Evolutionary conservation across 768 basidiomycete species (phyloP).

Genomic region (Mycena sanguinolenta): DNA sequence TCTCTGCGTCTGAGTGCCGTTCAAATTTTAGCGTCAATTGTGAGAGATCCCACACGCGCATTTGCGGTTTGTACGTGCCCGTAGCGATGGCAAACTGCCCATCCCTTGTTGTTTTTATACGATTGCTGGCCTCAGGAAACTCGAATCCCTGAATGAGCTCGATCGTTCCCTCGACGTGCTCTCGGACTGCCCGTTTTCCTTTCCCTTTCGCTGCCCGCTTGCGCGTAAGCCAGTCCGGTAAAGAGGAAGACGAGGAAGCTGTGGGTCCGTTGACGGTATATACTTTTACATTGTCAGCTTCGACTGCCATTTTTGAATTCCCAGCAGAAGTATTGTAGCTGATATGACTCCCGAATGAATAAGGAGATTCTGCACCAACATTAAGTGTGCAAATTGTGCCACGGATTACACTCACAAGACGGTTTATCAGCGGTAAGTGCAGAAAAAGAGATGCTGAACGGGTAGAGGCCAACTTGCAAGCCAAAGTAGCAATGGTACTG

Average conservation of each 20-base stretch:
- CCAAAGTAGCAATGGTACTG: too few species aligned
- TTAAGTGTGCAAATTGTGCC: too few species aligned
- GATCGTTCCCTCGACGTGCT: slow-evolving; percentile 86
- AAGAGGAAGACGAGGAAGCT: slow-evolving; percentile 87
- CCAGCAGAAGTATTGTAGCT: background rate
- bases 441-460: background rate
- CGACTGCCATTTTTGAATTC: slow-evolving; percentile 44
- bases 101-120: slow-evolving; percentile 90
- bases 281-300: slow-evolving; percentile 74
- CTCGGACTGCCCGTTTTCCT: slow-evolving; percentile 74
- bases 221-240: slow-evolving; percentile 94
- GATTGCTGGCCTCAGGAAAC: slow-evolving; percentile 96
- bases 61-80: slow-evolving; percentile 97
- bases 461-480: background rate
- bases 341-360: slow-evolving; percentile 31
- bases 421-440: background rate
- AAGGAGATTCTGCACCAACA: slow-evolving; percentile 13
- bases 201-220: slow-evolving; percentile 75
- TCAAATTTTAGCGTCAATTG: slow-evolving; percentile 96
- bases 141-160: slow-evolving; percentile 97
- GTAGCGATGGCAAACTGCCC: slow-evolving; percentile 95
- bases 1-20: slow-evolving; percentile 95
- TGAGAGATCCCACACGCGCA: slow-evolving; percentile 95
- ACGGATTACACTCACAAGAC: too few species aligned
- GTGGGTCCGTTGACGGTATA: slow-evolving; percentile 97